phyloP scores from a whole-genome alignment of 345 rosid genomes.

The thale cress (Arabidopsis thaliana) region TAIR10.1 NC_003074.8:5198001-5198500 shows the following conservation, averaged over 20 bases:
- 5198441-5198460: slow-evolving; percentile 33
- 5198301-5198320: slow-evolving; percentile 48
- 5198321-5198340: slow-evolving; percentile 52
- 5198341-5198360: slow-evolving; percentile 60
- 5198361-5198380: slow-evolving; percentile 38
- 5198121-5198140: slow-evolving; percentile 49
- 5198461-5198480: slow-evolving; percentile 36
- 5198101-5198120: slow-evolving; percentile 18
- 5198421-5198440: slow-evolving; percentile 32
- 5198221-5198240: slow-evolving; percentile 27
- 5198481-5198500: slow-evolving; percentile 35
- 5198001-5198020: slow-evolving; percentile 33
- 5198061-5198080: slow-evolving; percentile 15
- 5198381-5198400: slow-evolving; percentile 22
- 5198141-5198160: slow-evolving; percentile 36
- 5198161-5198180: slow-evolving; percentile 32
- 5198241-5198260: slow-evolving; percentile 1
- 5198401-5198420: slow-evolving; percentile 16
- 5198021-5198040: slow-evolving; percentile 48
- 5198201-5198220: slow-evolving; percentile 32
- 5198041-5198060: slow-evolving; percentile 12
- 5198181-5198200: slow-evolving; percentile 39
- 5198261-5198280: slow-evolving; percentile 33
- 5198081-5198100: slow-evolving; percentile 8
- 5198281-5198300: slow-evolving; percentile 46